Evolutionary conservation across 352 stramenopile species (phyloP).

Genomic region (Phytopythium mirpurense): DNA sequence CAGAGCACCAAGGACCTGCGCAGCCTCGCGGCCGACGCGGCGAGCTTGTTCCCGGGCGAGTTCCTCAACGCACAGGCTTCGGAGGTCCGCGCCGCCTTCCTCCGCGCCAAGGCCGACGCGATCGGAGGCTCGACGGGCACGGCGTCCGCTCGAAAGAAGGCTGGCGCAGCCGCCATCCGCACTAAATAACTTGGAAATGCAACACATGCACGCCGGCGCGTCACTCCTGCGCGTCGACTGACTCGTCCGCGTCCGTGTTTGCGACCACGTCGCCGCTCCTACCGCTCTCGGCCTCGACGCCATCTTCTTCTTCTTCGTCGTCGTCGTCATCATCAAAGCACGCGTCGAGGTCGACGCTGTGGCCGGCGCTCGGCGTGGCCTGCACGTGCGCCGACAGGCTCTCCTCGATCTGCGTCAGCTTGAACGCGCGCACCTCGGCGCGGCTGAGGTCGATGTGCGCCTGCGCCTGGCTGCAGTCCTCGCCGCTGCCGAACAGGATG

Average conservation of each 20-base stretch:
- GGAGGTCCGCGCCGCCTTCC: constrained; percentile 54
- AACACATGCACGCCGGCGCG: neutral
- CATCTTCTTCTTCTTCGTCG: neutral
- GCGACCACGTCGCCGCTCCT: neutral
- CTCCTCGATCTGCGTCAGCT: constrained; percentile 71
- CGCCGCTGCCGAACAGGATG: constrained; percentile 50
- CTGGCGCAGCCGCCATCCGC: neutral
- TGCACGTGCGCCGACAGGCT: constrained; percentile 58
- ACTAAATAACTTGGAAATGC: neutral
- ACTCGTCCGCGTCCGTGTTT: neutral
- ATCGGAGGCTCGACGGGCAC: constrained; percentile 15
- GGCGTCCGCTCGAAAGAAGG: constrained; percentile 4
- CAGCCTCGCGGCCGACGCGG: constrained; percentile 74
- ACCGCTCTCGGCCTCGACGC: neutral
- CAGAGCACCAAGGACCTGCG: constrained; percentile 83
- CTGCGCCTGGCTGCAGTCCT: constrained; percentile 65
- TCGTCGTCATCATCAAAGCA: neutral
- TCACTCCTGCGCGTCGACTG: neutral
- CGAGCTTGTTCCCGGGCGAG: constrained; percentile 68
- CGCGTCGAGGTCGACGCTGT: constrained; percentile 2
- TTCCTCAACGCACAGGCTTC: constrained; percentile 67
- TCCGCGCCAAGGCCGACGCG: constrained; percentile 43
- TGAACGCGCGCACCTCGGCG: constrained; percentile 73
- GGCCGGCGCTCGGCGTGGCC: constrained; percentile 22
- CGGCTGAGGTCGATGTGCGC: constrained; percentile 67